Base-by-base conservation (phyloP, 1,284 basidiomycete genomes). In the Gymnopus androsaceus region DNA sequence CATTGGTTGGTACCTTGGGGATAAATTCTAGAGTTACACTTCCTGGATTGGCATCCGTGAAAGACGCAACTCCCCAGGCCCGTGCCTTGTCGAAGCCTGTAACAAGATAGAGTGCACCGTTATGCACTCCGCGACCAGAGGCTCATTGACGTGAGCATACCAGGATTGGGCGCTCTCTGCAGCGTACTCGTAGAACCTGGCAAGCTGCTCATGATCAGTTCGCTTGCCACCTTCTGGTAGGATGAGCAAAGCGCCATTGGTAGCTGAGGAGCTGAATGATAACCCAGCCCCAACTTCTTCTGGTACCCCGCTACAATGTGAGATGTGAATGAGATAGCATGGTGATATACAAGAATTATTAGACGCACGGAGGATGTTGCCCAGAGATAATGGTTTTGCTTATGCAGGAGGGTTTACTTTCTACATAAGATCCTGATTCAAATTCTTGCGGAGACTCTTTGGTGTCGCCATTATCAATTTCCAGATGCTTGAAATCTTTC, bases 71-170 rank as follows among this genome's bases (percentile, higher is more conserved):
- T 14, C 40, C 51, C 51, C 41, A 53, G 11, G 38, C 40, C 9
- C 28, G 28, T n/a, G 38, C 33, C 19, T 53, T 53, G 30, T 53
- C 51, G 17, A 28, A 53, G 19, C 51, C 51, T 1, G 51, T 53
- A 8, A 53, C 21, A 11, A 53, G 41, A 19, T 53, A 45, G 6
- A 53, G 17, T 5, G 51, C 19, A 28, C 41, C 51, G 21, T 53
- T 53, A 6, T 37, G n/a, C 4, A 34, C 30, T 34, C 25, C 31
- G 23, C 41, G 42, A 28, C 51, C 9, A 42, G 31, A 3, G 33
- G 9, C n/a, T 41, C 51, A 17, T 36, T 45, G 2, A 36, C 51
- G 17, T 53, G 25, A 3, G 8, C 45, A 27, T 53, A 53, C 51
- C 51, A 45, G 6, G 40, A 28, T 4, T 14, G 12, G 3, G 51